Base-by-base conservation (phyloP, 2,329 filamentous ascomycete genomes). In the Diaporthe capsici region DNA sequence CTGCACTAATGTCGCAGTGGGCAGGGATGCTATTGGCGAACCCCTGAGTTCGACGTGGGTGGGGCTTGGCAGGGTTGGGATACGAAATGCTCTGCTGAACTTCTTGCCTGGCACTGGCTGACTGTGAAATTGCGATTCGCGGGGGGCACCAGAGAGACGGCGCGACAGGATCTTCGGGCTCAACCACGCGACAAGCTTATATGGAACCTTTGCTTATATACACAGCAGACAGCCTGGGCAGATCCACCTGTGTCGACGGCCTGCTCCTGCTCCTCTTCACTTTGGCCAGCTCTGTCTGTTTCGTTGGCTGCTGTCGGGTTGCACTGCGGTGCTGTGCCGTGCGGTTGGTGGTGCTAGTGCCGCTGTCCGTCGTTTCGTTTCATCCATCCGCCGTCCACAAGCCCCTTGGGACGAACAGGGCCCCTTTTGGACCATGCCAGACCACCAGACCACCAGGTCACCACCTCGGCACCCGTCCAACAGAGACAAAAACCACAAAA, bases 31-130 rank as follows among this genome's bases (percentile, higher is more conserved):
- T 55, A 39, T 68, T 70, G 65, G 65, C 65, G 65, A 70, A 55
- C 65, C 65, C 65, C 65, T 70, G 65, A 70, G 34, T 42, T 25
- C 10, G 65, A 55, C 47, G 47, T 17, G 34, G 65, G 65, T 70
- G 65, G 65, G 20, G n/a, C 65, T 55, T 17, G 65, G 65, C 65
- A 70, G 49, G 65, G 65, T 55, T 70, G 65, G 47, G 65, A 70
- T 55, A 70, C 49, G 65, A 70, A 70, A 70, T 55, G 47, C 15
- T 6, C 47, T 55, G 49, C 49, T 70, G 65, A 55, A 55, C n/a
- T 70, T 70, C 65, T 28, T 70, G 65, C 65, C 65, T 39, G 49
- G 49, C 49, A 70, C 49, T 70, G 65, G 65, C 65, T 70, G 65
- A 31, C 49, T 55, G 65, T 55, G 49, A 70, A 70, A 70, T 70